phyloP scores from a whole-genome alignment of 2,329 filamentous ascomycete species.

The Exophiala sp. region DNA sequence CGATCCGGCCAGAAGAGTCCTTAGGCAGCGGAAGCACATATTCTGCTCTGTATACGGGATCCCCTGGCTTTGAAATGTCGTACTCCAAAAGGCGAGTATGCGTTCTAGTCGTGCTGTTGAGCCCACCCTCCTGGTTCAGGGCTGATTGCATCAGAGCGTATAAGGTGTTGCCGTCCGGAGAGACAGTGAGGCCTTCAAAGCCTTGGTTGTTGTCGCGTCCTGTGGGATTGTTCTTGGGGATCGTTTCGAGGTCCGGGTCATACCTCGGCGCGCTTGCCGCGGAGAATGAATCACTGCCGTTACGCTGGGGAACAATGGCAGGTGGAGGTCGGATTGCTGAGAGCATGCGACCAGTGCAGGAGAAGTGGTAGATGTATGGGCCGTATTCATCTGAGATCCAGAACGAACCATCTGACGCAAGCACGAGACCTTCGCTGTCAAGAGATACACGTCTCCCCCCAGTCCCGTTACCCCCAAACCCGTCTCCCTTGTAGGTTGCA shows the following conservation, averaged over 20 bases:
- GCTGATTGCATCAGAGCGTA: slow-evolving; percentile 63
- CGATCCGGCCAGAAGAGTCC: slow-evolving; percentile 51
- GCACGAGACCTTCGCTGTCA: slow-evolving; percentile 61
- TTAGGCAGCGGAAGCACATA: slow-evolving; percentile 62
- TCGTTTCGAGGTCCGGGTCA: slow-evolving; percentile 43
- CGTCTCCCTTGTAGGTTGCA: slow-evolving; percentile 60
- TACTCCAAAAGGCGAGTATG: slow-evolving; percentile 61
- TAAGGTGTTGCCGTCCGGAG: slow-evolving; percentile 56
- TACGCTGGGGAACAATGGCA: slow-evolving; percentile 59
- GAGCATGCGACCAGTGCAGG: slow-evolving; percentile 52
- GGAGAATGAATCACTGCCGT: slow-evolving; percentile 56
- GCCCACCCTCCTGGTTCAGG: slow-evolving; percentile 56
- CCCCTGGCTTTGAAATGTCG: slow-evolving; percentile 44
- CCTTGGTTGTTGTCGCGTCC: slow-evolving; percentile 69
- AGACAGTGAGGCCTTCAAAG: slow-evolving; percentile 64
- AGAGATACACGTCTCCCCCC: slow-evolving; percentile 56
- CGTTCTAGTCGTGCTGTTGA: slow-evolving; percentile 49
- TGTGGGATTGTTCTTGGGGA: slow-evolving; percentile 52
- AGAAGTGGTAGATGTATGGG: slow-evolving; percentile 64
- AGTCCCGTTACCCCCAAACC: slow-evolving; percentile 56
- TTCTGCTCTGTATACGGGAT: slow-evolving; percentile 51
- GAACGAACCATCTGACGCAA: slow-evolving; percentile 56
- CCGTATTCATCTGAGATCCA: slow-evolving; percentile 69
- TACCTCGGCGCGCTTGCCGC: slow-evolving; percentile 60
- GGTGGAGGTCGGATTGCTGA: slow-evolving; percentile 59